phyloP scores from a whole-genome alignment of 495 filamentous ascomycete genomes.

The Parmelia sp. region DNA sequence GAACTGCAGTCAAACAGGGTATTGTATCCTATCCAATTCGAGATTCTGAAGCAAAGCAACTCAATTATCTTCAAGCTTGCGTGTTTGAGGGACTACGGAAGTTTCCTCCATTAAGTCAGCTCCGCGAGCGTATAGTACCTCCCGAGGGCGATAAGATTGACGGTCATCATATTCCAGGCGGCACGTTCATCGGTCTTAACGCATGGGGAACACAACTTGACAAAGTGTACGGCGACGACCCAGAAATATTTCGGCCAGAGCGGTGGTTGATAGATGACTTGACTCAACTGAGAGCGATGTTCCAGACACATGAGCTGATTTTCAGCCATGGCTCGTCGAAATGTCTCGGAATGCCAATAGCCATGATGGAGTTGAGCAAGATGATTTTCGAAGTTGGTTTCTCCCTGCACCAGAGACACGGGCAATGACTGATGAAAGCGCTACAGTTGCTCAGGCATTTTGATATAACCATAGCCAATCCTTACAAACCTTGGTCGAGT shows the following conservation, averaged over 20 bases:
- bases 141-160: slow-evolving; percentile 43
- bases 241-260: slow-evolving; percentile 55
- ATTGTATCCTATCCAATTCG: slow-evolving; percentile 40
- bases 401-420: slow-evolving; percentile 3
- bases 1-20: slow-evolving; percentile 34
- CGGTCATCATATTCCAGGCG: slow-evolving; percentile 46
- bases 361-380: slow-evolving; percentile 46
- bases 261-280: slow-evolving; percentile 53
- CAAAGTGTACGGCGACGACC: slow-evolving; percentile 56
- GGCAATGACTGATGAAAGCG: slow-evolving; percentile 10
- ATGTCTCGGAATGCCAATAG: slow-evolving; percentile 37
- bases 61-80: slow-evolving; percentile 50
- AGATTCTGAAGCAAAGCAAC: slow-evolving; percentile 35
- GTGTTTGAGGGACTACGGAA: slow-evolving; percentile 52
- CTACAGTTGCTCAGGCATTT: slow-evolving; percentile 51
- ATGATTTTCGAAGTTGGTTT: slow-evolving; percentile 48
- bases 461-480: slow-evolving; percentile 47
- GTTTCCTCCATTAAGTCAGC: slow-evolving; percentile 49
- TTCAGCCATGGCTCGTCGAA: slow-evolving; percentile 36
- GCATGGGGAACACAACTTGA: slow-evolving; percentile 48
- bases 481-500: slow-evolving; percentile 38
- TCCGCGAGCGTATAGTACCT: slow-evolving; percentile 43
- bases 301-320: slow-evolving; percentile 40
- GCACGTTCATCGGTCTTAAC: slow-evolving; percentile 45
- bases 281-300: slow-evolving; percentile 43